Base-by-base conservation (phyloP, 371 early-diverging fungal species). In the Mortierella sp. region DNA sequence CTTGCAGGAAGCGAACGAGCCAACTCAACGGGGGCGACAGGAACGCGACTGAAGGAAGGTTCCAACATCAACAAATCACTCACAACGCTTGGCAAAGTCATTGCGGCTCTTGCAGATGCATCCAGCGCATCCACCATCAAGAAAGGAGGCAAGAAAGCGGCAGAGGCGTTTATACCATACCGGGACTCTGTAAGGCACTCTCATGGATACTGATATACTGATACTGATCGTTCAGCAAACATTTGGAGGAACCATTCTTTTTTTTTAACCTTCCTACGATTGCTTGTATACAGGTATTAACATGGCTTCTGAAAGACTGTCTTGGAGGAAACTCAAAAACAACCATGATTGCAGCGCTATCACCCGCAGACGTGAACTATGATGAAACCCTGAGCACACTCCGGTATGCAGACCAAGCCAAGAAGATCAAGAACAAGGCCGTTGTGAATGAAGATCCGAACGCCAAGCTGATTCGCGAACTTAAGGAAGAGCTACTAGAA, bases 41-140 rank as follows among this genome's bases (percentile, higher is more conserved):
- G 99, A 18, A 85, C 85, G n/a, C 88, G 99, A 12, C 81, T 99
- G 21, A 98, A 97, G 78, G 99, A 99, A 84, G 99, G 99, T n/a
- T 95, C 96, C 27, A 94, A 95, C 62, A 99, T 99, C 78, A 99
- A 99, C 86, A 91, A 91, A 72, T 95, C 95, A 2, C 83, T 99
- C 10, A 93, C 95, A 28, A 89, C 96, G 0, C 85, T 99, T 2
- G 98, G 99, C 16, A 98, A 97, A 64, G 99, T 99, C 19, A 99
- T 99, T 62, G 91, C 93, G 13, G 94, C 95, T 28, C 83, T 99
- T 34, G 95, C 96, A 6, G 95, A 95, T 52, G 88, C 86, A 57
- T 86, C 90, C 19, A 57, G 80, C 51, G 71, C 71, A 39, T 51
- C 79, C 24, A 62, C 70, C 16, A 82, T 69, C 7, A 82, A 82